Evolutionary conservation across 108 stramenopile genomes (phyloP), one percentile per base, ranked within the genome.

Genomic region (Fragilariopsis cylindrus): DNA sequence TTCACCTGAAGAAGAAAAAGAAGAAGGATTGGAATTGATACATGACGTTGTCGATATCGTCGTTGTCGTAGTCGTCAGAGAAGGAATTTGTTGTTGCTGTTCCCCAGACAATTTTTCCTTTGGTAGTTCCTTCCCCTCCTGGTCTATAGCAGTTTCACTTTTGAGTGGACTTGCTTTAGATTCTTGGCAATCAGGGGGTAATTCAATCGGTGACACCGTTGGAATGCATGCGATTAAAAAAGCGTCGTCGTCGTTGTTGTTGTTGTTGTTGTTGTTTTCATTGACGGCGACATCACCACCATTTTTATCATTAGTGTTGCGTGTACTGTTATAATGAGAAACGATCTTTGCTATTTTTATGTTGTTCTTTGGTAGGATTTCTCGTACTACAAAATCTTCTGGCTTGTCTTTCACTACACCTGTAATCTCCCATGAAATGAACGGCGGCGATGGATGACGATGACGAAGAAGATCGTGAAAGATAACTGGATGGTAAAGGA

Each of bases 301-400:
- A n/a, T 8, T 45, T 11, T 42, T 13, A 52, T 4, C 43, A 60
- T 21, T 4, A 12, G 60, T 40, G 41, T 30, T 41, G 12, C 8
- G 43, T 62, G 39, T 40, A 12, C 7, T 62, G 2, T 30, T 40
- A 7, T 39, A 12, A 40, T 7, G 19, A 30, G 60, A 62, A 21
- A 41, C 21, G 2, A 41, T 40, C 43, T 62, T 62, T 41, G 60
- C 4, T 12, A 41, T 5, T 3, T 21, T 62, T 12, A 16, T 40
- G 42, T 63, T 41, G 40, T 41, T 44, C 8, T 8, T 40, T 46
- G 57, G 49, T 8, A 79, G 84, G 58, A 94, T 85, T 81, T 94
- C 93, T 42, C 91, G 85, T 3, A 94, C 93, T 11, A 89, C 62
- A 78, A 94, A 94, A 71, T 94, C 93, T 78, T 92, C 81, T 43